Evolutionary conservation across 1,284 basidiomycete species (phyloP), one percentile per base, ranked within the genome.

Genomic region (Austroboletus niveus): DNA sequence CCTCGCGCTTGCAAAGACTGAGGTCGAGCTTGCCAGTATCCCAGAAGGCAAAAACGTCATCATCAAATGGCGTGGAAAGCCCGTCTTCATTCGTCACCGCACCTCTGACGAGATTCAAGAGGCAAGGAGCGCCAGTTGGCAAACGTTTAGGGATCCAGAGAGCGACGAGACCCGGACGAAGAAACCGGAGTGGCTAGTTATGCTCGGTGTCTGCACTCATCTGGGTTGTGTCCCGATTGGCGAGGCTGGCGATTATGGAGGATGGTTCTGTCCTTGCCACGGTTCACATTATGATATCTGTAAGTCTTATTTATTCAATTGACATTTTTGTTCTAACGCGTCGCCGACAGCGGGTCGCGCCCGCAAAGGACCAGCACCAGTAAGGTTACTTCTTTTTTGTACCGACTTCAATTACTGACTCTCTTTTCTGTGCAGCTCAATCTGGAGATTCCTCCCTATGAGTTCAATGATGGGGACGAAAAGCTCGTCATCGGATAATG

Each of bases 1-100:
- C 45, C 85, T 99, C 62, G 97, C 97, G 47, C 82, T 99, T 60
- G 97, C 97, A 61, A 98, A 98, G 79, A 92, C 98, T 57, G 97
- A 99, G 75, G 86, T 99, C 57, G 94, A 96, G 53, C 86, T 99
- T 64, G 76, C 76, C 54, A 79, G 77, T 57, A 99, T 99, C 66
- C 96, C 97, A 35, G 93, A 98, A 81, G 97, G 97, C 75, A 95
- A 96, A 85, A 94, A 94, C 71, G 91, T 92, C 63, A 88, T 97
- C 72, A 92, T 97, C 78, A 97, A 97, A 78, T 99, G 97, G 97
- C 92, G 96, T 71, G 97, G 96, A 71, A 99, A 99, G 83, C 97
- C 97, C 61, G 96, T 99, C 54, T 99, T 99, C 79, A 93, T 99
- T 71, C 87, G 97, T 63, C 96, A 99, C 80, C 87, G 97, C 66